Conservation (phyloP, 192 early-diverging fungal genomes). For the Gigaspora rosea region DNA sequence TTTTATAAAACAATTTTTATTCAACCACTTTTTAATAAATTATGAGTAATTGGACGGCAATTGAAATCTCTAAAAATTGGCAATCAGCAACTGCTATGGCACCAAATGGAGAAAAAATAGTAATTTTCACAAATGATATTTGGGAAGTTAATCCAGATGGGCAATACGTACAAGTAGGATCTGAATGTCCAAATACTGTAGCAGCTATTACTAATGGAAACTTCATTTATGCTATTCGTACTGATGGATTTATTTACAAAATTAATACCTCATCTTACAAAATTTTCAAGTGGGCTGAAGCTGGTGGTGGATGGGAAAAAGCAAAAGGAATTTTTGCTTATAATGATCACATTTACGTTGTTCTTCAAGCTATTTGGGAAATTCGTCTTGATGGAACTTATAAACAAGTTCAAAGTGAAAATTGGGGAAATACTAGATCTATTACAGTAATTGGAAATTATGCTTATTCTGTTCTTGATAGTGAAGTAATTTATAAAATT, state of each 20-base stretch:
- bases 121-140: neutral
- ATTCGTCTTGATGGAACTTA: constrained; percentile 11
- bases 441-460: constrained; percentile 1
- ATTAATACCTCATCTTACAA: neutral
- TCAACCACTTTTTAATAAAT: no score
- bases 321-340: constrained; percentile 6
- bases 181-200: neutral
- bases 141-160: constrained; percentile 9
- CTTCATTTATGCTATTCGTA: constrained; percentile 12
- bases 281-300: neutral
- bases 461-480: neutral
- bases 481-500: neutral
- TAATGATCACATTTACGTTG: constrained; percentile 9
- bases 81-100: neutral
- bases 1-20: no score
- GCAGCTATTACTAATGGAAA: neutral
- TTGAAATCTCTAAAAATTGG: no score
- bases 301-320: neutral
- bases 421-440: neutral
- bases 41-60: no score
- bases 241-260: neutral
- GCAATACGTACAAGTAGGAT: neutral
- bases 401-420: neutral
- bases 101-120: neutral
- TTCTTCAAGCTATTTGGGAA: constrained; percentile 3